Evolutionary conservation across 2,329 filamentous ascomycete species (phyloP), one percentile per base, ranked within the genome.

Genomic region (Scortechinia acanthostroma): DNA sequence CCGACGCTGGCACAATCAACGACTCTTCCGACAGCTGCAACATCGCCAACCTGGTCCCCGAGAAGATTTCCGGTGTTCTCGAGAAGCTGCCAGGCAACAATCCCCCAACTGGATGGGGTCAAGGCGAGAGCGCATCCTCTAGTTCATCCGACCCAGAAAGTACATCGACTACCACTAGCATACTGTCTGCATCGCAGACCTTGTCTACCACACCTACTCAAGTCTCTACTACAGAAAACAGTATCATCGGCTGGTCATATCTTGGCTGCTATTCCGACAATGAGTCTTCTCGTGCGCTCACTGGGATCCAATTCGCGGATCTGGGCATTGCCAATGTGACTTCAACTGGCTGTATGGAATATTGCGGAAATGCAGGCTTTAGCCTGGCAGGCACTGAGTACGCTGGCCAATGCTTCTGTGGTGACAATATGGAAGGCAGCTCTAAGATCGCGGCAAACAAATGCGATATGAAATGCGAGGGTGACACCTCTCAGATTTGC

Each of bases 51-150:
- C 10, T 30, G 10, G 25, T 30, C 25, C 25, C 25, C 25, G 25
- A 30, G n/a, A n/a, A 30, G n/a, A 30, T 30, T n/a, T 30, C 25
- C 25, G 25, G 25, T n/a, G 25, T n/a, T 10, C 25, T 30, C 25
- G 25, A 30, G n/a, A 30, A 30, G 25, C 25, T 30, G n/a, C 25
- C 25, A n/a, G 25, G 25, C n/a, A 30, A 30, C 25, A 30, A 30
- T n/a, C 25, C 25, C 10, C 25, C 25, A 30, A 30, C 25, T n/a
- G 25, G 25, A n/a, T 30, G 25, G 25, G 25, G 25, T 10, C 10
- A 10, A 10, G n/a, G n/a, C 25, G 25, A 30, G 25, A n/a, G 10
- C n/a, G 25, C 25, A 10, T 30, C 25, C 10, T 30, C 25, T 30
- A 10, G 10, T 30, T 10, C 25, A 10, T 10, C 25, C 10, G 25